These are phyloP conservation scores for Crithidia sp. DNA, from an alignment of 208 protist genomes.

Conservation along the genomic window DNA sequence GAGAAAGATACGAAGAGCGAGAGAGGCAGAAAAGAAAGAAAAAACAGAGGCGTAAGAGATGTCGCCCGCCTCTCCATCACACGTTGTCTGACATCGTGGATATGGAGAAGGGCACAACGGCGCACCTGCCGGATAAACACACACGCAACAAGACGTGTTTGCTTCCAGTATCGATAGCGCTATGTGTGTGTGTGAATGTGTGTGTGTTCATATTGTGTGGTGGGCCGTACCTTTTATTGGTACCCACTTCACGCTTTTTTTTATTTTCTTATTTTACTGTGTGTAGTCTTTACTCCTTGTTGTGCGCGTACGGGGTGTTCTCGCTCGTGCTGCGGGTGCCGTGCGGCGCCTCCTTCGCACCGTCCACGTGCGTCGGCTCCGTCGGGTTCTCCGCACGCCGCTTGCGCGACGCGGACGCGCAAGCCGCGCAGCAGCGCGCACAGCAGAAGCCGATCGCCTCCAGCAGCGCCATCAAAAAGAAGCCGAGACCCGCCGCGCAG, in stretches of 20 bases:
- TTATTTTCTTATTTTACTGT: slow-evolving; percentile 10
- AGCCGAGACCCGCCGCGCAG: slow-evolving; percentile 10
- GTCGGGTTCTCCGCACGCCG: not conserved
- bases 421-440: not conserved
- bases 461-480: slow-evolving; percentile 1
- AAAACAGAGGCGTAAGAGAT: too few species aligned
- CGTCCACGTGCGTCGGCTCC: slow-evolving; percentile 11
- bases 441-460: slow-evolving; percentile 1
- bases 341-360: not conserved
- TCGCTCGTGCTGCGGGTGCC: slow-evolving; percentile 1
- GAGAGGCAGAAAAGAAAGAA: too few species aligned
- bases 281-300: slow-evolving; percentile 1
- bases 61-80: too few species aligned
- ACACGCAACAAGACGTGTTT: not conserved
- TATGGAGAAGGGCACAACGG: too few species aligned
- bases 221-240: too few species aligned
- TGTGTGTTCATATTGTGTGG: too few species aligned
- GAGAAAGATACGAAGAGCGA: too few species aligned
- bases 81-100: not conserved
- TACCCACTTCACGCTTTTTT: too few species aligned
- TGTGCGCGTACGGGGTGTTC: slow-evolving; percentile 3
- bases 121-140: too few species aligned
- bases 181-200: too few species aligned
- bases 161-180: not conserved
- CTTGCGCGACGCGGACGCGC: not conserved